Conservation (phyloP, 495 filamentous ascomycete genomes). For the Hypoxylon trugodes region DNA sequence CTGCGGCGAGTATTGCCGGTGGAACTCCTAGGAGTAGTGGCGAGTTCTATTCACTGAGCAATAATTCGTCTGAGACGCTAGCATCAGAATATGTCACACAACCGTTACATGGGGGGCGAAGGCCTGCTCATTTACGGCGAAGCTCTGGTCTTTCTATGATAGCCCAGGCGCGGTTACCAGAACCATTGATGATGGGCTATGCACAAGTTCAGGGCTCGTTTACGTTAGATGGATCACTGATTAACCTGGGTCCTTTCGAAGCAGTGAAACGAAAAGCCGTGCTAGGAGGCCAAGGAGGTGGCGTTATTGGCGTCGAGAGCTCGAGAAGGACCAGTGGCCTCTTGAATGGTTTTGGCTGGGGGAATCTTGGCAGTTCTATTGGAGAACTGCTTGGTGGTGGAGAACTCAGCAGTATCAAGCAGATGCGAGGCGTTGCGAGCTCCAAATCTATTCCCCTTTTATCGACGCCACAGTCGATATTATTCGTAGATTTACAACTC, state of each 20-base stretch:
- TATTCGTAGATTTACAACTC: slow-evolving; percentile 92
- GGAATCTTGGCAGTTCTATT: slow-evolving; percentile 85
- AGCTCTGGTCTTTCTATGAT: slow-evolving; percentile 64
- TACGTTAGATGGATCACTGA: slow-evolving; percentile 86
- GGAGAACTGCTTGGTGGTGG: slow-evolving; percentile 84
- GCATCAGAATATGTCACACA: slow-evolving; percentile 87
- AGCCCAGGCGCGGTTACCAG: slow-evolving; percentile 59
- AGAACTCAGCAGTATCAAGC: slow-evolving; percentile 89
- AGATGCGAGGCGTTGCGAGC: slow-evolving; percentile 84
- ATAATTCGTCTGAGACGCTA: slow-evolving; percentile 91
- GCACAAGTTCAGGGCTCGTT: slow-evolving; percentile 94
- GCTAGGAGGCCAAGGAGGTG: slow-evolving; percentile 83
- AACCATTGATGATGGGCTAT: slow-evolving; percentile 97
- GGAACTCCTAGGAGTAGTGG: slow-evolving; percentile 86
- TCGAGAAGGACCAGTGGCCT: slow-evolving; percentile 80
- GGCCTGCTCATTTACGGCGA: slow-evolving; percentile 67
- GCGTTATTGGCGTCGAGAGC: slow-evolving; percentile 81
- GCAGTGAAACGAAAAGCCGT: slow-evolving; percentile 95
- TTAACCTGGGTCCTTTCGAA: slow-evolving; percentile 90
- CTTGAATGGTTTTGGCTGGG: slow-evolving; percentile 87
- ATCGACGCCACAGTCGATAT: slow-evolving; percentile 94
- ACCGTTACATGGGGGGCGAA: slow-evolving; percentile 50
- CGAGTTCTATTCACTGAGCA: slow-evolving; percentile 93
- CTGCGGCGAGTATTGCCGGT: slow-evolving; percentile 70
- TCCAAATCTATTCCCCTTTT: slow-evolving; percentile 86